Conservation (phyloP, 1,284 basidiomycete genomes). For the Puccinia horiana region DNA sequence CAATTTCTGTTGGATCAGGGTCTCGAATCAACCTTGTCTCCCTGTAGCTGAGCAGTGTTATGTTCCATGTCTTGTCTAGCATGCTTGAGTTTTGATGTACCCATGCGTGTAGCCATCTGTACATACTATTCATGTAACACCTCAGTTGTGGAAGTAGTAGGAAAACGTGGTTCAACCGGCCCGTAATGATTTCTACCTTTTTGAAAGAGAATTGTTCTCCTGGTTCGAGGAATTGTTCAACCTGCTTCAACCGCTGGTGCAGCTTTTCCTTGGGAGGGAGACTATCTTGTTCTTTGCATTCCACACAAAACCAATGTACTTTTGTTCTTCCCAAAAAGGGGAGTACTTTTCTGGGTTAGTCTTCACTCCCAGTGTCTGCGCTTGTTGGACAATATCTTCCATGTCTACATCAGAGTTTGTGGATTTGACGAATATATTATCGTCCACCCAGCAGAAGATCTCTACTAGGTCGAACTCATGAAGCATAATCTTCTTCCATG, state of each 20-base stretch:
- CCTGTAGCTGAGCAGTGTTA: no score
- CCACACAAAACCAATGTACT: constrained; percentile 20
- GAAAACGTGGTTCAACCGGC: no score
- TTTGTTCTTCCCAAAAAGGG: neutral
- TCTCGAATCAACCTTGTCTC: no score
- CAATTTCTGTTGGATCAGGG: no score
- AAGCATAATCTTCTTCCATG: neutral
- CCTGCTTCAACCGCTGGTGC: no score
- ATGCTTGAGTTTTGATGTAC: no score
- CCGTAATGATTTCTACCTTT: no score
- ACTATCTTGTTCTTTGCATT: neutral
- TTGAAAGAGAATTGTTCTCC: no score
- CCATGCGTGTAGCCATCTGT: no score
- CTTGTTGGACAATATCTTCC: neutral
- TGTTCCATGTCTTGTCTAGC: no score
- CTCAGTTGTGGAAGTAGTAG: no score
- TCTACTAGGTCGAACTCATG: neutral
- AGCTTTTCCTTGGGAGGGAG: neutral
- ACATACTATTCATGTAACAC: no score
- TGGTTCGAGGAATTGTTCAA: neutral
- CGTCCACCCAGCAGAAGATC: constrained; percentile 1
- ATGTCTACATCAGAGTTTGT: neutral
- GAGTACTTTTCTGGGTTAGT: neutral
- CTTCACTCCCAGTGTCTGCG: neutral
- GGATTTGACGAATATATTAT: neutral